Percentiles rank a stretch among this genome's conserved stretches.
Conservation (phyloP, 305 asterid species). For the Caryopteris hybrid region DNA sequence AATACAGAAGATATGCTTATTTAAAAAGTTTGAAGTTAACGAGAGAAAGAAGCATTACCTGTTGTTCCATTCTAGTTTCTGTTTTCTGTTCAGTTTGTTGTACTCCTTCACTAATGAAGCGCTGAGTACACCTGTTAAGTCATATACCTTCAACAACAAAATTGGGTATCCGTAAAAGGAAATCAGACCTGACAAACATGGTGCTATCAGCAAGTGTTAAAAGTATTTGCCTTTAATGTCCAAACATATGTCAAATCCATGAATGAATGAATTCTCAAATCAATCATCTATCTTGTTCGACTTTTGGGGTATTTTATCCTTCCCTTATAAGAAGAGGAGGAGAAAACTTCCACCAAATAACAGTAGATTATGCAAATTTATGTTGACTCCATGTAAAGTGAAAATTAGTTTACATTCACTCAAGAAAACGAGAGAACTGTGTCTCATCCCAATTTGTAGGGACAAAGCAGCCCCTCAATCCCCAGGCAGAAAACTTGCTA, state of each 20-base stretch:
- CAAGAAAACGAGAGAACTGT: no score
- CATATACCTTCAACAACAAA: constrained; percentile 66
- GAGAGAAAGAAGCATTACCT: constrained; percentile 37
- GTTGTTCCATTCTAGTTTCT: constrained; percentile 83
- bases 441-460: no score
- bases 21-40: not conserved
- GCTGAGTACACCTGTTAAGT: constrained; percentile 61
- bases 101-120: constrained; percentile 49
- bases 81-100: constrained; percentile 42
- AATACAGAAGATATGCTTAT: not conserved
- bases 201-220: constrained; percentile 3
- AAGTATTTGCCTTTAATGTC: not conserved
- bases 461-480: not conserved
- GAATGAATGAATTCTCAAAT: not conserved
- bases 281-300: not conserved
- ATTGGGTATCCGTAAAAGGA: constrained; percentile 20
- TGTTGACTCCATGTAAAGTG: not conserved
- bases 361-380: not conserved
- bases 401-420: not conserved
- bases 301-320: not conserved
- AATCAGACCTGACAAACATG: constrained; percentile 11
- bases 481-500: not conserved
- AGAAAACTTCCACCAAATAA: not conserved
- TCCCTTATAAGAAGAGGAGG: not conserved
- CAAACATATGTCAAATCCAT: constrained; percentile 1